These are phyloP conservation scores for Aleurites moluccanus DNA, from an alignment of 441 rosid genomes.

Conservation along the genomic window DNA sequence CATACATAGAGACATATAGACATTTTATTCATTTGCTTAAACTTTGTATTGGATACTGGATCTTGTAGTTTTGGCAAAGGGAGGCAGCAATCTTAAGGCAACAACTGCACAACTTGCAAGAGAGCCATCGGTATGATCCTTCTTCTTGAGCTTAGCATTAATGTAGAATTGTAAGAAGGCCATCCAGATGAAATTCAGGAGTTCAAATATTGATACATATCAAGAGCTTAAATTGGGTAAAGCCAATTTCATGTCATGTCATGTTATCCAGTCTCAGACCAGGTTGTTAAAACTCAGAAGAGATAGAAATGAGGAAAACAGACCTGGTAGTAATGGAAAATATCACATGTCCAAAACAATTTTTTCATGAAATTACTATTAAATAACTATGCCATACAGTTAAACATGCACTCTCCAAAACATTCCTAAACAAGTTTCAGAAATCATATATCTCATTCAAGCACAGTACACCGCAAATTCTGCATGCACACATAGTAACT, in stretches of 20 bases:
- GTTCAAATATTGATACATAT: neutral
- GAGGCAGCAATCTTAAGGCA: slow-evolving; percentile 48
- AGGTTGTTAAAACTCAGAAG: slow-evolving; percentile 11
- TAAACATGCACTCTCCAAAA: neutral
- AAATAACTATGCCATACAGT: neutral
- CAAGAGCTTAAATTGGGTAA: neutral
- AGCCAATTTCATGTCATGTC: neutral
- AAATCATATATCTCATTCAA: neutral
- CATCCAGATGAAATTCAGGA: neutral
- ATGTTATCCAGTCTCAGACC: neutral
- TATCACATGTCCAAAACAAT: neutral
- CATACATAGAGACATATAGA: neutral
- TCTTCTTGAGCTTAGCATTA: neutral
- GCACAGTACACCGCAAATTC: neutral
- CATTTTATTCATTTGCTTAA: slow-evolving; percentile 8
- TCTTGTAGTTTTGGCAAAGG: slow-evolving; percentile 45
- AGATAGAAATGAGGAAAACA: neutral
- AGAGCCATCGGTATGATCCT: slow-evolving; percentile 40
- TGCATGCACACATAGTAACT: neutral
- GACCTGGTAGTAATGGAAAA: neutral
- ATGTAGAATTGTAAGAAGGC: neutral
- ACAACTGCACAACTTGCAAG: slow-evolving; percentile 46
- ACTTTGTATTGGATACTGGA: slow-evolving; percentile 6
- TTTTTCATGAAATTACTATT: neutral
- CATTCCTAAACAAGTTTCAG: neutral